Conservation (phyloP, 192 early-diverging fungal species). For the Umbelopsis isabellina region DNA sequence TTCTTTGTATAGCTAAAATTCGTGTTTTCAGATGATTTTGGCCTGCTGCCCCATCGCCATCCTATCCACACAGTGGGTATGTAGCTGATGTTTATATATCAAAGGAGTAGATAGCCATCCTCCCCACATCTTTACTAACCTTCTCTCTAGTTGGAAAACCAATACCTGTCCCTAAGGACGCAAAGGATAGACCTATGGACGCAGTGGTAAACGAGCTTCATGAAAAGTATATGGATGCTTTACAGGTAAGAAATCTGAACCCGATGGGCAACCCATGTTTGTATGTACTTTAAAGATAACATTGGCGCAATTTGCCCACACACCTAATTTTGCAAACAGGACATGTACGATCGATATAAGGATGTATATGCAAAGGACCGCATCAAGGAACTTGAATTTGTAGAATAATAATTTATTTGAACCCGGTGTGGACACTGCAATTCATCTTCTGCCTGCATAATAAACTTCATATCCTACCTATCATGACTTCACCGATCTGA, state of each 20-base stretch:
- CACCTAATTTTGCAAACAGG: constrained; percentile 12
- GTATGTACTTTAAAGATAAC: no score
- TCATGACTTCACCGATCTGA: background rate
- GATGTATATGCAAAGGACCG: constrained; percentile 67
- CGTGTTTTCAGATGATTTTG: constrained; percentile 50
- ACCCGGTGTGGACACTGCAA: background rate
- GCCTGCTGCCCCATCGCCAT: constrained; percentile 53
- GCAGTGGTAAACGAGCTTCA: constrained; percentile 62
- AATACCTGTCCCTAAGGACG: constrained; percentile 58
- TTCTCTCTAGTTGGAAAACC: constrained; percentile 26
- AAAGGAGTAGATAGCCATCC: background rate
- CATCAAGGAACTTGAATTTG: constrained; percentile 61
- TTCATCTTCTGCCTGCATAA: background rate
- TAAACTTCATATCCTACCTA: background rate
- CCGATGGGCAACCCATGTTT: no score
- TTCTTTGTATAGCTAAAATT: background rate
- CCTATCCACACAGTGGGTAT: constrained; percentile 45
- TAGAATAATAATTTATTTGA: constrained; percentile 50
- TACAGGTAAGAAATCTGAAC: constrained; percentile 36
- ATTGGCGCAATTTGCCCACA: no score
- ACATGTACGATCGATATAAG: constrained; percentile 68
- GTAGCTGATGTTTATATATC: background rate
- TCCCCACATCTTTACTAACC: background rate
- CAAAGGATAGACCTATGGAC: constrained; percentile 41
- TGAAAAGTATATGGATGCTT: constrained; percentile 62